Conservation (phyloP, 306 rosid species). For the Mucuna pruriens region DNA sequence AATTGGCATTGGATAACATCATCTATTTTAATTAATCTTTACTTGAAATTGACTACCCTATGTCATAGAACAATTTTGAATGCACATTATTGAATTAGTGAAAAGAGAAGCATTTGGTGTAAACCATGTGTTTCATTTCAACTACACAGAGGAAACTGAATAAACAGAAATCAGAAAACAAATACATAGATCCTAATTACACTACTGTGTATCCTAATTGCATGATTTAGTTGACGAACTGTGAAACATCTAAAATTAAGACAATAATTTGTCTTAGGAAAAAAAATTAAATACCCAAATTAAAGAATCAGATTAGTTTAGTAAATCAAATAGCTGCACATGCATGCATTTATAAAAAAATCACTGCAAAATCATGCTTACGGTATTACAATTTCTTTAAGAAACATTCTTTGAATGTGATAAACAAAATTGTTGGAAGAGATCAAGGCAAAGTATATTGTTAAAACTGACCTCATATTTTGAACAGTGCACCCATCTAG, state of each 20-base stretch:
- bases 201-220: too few relatives aligned
- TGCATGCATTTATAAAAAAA: neutral
- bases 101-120: neutral
- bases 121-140: slow-evolving; percentile 21
- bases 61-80: neutral
- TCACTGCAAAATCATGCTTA: neutral
- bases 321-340: slow-evolving; percentile 1
- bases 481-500: slow-evolving; percentile 95
- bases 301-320: neutral
- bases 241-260: slow-evolving; percentile 5
- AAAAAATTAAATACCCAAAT: neutral
- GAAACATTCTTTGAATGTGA: neutral
- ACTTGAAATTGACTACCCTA: neutral
- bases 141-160: neutral
- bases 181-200: neutral
- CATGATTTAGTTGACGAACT: neutral
- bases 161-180: neutral
- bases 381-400: neutral
- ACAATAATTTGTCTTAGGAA: neutral
- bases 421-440: slow-evolving; percentile 28
- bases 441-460: slow-evolving; percentile 23
- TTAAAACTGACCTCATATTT: slow-evolving; percentile 77
- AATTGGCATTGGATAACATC: neutral
- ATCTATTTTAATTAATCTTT: neutral
- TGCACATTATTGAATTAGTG: neutral